phyloP scores from a whole-genome alignment of 768 basidiomycete genomes.

The Lentinula sp. region DNA sequence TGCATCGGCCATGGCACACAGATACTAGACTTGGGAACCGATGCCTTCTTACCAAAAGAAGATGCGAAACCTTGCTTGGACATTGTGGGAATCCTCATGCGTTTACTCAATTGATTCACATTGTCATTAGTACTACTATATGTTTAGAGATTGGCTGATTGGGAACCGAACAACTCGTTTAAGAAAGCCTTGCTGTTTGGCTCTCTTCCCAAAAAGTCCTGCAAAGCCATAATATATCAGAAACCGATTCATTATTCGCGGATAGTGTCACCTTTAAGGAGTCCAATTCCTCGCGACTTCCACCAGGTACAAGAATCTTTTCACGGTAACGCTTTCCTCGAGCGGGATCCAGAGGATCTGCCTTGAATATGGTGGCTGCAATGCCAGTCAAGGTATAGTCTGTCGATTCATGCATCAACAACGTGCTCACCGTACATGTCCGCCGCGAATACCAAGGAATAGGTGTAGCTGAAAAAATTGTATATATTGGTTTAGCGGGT shows the following conservation, averaged over 20 bases:
- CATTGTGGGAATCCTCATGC: neutral
- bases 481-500: neutral
- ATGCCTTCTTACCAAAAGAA: no score
- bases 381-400: neutral
- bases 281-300: constrained; percentile 74
- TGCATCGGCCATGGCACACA: no score
- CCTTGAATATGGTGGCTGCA: constrained; percentile 69
- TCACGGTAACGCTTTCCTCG: constrained; percentile 68
- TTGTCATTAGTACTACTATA: neutral
- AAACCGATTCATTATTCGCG: neutral
- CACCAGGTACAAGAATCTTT: constrained; percentile 69
- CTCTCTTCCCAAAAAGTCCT: constrained; percentile 75
- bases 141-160: constrained; percentile 25
- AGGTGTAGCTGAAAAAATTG: constrained; percentile 43
- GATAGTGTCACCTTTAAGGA: constrained; percentile 55
- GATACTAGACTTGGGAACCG: no score
- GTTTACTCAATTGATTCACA: neutral
- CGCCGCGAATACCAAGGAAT: constrained; percentile 60
- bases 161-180: constrained; percentile 52
- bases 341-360: constrained; percentile 64
- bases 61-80: neutral
- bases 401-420: neutral
- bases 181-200: constrained; percentile 76
- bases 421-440: constrained; percentile 46
- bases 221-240: neutral